Percentiles rank a stretch among this genome's conserved stretches.
phyloP scores from a whole-genome alignment of 1,284 basidiomycete genomes.

The Vanrija sp. region DNA sequence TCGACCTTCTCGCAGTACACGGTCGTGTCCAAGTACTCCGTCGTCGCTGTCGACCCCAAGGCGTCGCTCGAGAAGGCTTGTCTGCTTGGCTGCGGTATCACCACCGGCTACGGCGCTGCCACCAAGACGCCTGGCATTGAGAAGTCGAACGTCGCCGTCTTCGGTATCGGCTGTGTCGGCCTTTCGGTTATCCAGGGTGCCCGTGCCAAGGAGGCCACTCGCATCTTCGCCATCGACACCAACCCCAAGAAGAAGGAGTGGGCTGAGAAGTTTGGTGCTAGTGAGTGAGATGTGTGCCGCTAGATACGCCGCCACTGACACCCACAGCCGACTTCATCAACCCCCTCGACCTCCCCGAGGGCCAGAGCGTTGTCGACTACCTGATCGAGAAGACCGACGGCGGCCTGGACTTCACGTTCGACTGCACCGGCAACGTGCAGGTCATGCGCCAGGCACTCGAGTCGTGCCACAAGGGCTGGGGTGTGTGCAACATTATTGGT shows the following conservation, averaged over 20 bases:
- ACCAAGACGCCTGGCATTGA: slow-evolving; percentile 58
- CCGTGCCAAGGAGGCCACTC: slow-evolving; percentile 69
- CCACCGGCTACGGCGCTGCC: slow-evolving; percentile 67
- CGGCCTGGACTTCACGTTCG: slow-evolving; percentile 95
- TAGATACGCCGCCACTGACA: not conserved
- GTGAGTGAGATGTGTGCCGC: slow-evolving; percentile 21
- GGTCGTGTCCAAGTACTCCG: slow-evolving; percentile 94
- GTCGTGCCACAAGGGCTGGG: slow-evolving; percentile 99
- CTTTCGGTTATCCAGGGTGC: slow-evolving; percentile 87
- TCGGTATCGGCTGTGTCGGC: slow-evolving; percentile 94
- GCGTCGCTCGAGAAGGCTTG: slow-evolving; percentile 94
- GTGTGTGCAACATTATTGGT: slow-evolving; percentile 90
- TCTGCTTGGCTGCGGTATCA: slow-evolving; percentile 91
- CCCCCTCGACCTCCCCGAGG: slow-evolving; percentile 69
- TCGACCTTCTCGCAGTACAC: slow-evolving; percentile 99
- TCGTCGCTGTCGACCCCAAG: slow-evolving; percentile 79
- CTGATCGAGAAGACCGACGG: slow-evolving; percentile 93
- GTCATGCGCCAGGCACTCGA: slow-evolving; percentile 96
- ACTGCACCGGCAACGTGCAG: slow-evolving; percentile 90
- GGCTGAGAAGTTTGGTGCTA: slow-evolving; percentile 94
- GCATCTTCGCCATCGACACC: slow-evolving; percentile 89
- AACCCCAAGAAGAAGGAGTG: slow-evolving; percentile 81
- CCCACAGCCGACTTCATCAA: slow-evolving; percentile 77
- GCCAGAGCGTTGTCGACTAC: slow-evolving; percentile 79
- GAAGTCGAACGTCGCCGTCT: slow-evolving; percentile 84